Percentiles rank a stretch among this genome's conserved stretches.
Conservation (phyloP, 805 yeast species). For the Suhomyces emberorum region DNA sequence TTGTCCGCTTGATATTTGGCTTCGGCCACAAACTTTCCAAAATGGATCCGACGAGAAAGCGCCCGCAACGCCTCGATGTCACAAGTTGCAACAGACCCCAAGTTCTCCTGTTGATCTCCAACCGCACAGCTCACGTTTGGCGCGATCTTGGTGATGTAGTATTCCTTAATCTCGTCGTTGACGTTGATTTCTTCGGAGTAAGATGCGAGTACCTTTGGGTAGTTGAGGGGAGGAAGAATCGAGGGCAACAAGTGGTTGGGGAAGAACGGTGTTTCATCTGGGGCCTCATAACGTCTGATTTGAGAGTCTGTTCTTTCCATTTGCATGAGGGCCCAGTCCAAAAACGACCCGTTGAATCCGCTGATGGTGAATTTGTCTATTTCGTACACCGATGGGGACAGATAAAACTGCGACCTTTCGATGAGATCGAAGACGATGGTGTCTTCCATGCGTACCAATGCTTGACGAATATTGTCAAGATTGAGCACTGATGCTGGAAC, state of each 20-base stretch:
- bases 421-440: slow-evolving; percentile 89
- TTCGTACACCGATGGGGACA: slow-evolving; percentile 72
- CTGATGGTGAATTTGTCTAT: slow-evolving; percentile 56
- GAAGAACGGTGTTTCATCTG: slow-evolving; percentile 90
- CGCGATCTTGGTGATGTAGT: slow-evolving; percentile 70
- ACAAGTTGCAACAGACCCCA: slow-evolving; percentile 79
- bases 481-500: slow-evolving; percentile 80
- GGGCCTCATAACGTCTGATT: slow-evolving; percentile 86
- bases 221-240: slow-evolving; percentile 73
- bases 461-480: slow-evolving; percentile 76
- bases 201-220: slow-evolving; percentile 75
- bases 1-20: slow-evolving; percentile 76
- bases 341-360: slow-evolving; percentile 70
- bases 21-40: slow-evolving; percentile 97
- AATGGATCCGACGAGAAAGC: slow-evolving; percentile 87
- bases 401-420: slow-evolving; percentile 86
- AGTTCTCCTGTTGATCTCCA: slow-evolving; percentile 80
- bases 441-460: slow-evolving; percentile 91
- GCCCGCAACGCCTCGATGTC: slow-evolving; percentile 90
- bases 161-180: slow-evolving; percentile 62
- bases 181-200: slow-evolving; percentile 74
- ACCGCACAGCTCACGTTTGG: slow-evolving; percentile 64
- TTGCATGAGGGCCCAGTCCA: slow-evolving; percentile 81
- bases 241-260: slow-evolving; percentile 65
- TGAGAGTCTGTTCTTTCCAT: slow-evolving; percentile 66